phyloP scores from a whole-genome alignment of 257 asterid species.

The Scutellaria barbata region DNA sequence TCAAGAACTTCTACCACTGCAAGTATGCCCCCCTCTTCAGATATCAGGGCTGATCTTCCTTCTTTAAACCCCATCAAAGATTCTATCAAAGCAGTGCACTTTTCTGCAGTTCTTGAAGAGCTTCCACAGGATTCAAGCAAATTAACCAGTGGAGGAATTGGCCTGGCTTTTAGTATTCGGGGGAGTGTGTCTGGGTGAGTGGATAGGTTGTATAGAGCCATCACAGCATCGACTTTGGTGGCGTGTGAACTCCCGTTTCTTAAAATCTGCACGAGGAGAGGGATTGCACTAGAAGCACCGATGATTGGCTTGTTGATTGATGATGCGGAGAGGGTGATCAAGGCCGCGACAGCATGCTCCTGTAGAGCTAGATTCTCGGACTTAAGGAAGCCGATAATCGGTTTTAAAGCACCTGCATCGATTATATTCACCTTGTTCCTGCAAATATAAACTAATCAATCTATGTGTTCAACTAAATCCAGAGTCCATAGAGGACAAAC shows the following conservation, averaged over 20 bases:
- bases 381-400: conserved; percentile 65
- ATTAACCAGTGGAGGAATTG: conserved; percentile 61
- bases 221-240: conserved; percentile 71
- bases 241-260: conserved; percentile 58
- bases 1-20: conserved; percentile 87
- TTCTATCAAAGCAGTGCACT: conserved; percentile 67
- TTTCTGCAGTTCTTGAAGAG: conserved; percentile 69
- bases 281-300: conserved; percentile 71
- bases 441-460: conserved; percentile 31
- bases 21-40: conserved; percentile 82
- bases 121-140: conserved; percentile 64
- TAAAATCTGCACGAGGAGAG: conserved; percentile 66
- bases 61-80: conserved; percentile 68
- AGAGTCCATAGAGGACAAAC: too few species aligned
- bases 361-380: conserved; percentile 57
- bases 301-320: conserved; percentile 78
- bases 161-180: conserved; percentile 59
- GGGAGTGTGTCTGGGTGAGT: conserved; percentile 57
- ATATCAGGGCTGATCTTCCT: conserved; percentile 56
- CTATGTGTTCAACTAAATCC: too few species aligned
- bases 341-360: conserved; percentile 75
- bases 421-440: conserved; percentile 76
- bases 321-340: conserved; percentile 86
- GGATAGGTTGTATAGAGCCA: conserved; percentile 84
- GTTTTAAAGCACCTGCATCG: conserved; percentile 72